Percentiles rank a stretch among this genome's conserved stretches.
phyloP scores from a whole-genome alignment of 83 land plant species.

The Isoetes engelmannii region DNA sequence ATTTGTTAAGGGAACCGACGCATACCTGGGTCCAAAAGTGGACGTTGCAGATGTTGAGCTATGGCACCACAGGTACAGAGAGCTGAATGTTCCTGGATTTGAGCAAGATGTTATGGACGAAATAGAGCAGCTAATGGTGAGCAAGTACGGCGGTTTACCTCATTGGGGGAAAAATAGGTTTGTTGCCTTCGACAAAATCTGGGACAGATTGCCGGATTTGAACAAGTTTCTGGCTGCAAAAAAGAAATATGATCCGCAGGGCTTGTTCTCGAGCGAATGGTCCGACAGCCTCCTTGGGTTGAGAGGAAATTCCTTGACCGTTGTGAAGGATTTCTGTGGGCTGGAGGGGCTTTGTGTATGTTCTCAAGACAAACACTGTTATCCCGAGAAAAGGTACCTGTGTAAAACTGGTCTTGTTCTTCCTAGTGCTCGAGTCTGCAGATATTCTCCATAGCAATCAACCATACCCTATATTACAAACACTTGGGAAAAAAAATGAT shows the following conservation, averaged over 20 bases:
- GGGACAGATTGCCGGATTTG: background rate
- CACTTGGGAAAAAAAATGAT: no score
- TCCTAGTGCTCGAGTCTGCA: constrained; percentile 31
- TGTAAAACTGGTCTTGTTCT: constrained; percentile 27
- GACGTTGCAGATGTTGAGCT: constrained; percentile 26
- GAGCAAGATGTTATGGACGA: constrained; percentile 30
- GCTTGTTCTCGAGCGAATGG: constrained; percentile 38
- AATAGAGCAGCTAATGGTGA: constrained; percentile 32
- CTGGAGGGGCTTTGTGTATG: constrained; percentile 34
- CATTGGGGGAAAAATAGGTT: constrained; percentile 47
- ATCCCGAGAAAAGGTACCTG: constrained; percentile 18
- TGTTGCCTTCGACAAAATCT: constrained; percentile 24
- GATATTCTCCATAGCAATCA: constrained; percentile 2
- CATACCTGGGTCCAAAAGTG: constrained; percentile 22
- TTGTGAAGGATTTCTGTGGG: constrained; percentile 21
- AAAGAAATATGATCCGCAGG: constrained; percentile 29
- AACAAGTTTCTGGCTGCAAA: constrained; percentile 20
- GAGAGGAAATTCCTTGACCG: background rate
- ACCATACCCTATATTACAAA: no score
- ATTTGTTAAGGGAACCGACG: constrained; percentile 9
- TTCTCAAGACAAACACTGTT: constrained; percentile 24
- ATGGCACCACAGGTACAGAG: constrained; percentile 17
- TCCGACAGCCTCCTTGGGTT: constrained; percentile 23
- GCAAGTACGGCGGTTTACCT: constrained; percentile 36
- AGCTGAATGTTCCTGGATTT: constrained; percentile 17